Percentiles rank a stretch among this genome's conserved stretches.
These are phyloP conservation scores for Phytopythium aichiense DNA, from an alignment of 352 stramenopile species.

Conservation along the genomic window DNA sequence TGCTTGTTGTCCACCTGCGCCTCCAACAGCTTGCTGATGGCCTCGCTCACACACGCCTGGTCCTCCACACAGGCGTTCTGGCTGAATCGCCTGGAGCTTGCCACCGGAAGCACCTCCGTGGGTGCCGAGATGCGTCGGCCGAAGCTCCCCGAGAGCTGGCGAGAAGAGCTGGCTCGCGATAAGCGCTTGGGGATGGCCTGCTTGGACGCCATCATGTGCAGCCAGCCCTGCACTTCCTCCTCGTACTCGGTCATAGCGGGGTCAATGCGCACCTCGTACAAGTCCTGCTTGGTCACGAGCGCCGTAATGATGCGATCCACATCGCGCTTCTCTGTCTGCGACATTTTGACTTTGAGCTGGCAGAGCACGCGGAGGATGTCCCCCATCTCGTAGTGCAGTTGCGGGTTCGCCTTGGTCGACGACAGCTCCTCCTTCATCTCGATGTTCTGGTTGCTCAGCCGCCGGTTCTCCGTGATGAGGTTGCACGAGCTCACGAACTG, in stretches of 20 bases:
- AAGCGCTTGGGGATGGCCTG: constrained; percentile 8
- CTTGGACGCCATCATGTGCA: constrained; percentile 69
- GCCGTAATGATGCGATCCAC: constrained; percentile 72
- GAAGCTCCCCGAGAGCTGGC: constrained; percentile 2
- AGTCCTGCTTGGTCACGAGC: constrained; percentile 58
- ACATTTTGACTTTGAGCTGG: constrained; percentile 69
- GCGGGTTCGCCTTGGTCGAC: constrained; percentile 46
- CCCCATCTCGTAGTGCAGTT: constrained; percentile 71
- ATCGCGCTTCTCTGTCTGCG: constrained; percentile 30
- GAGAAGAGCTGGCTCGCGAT: not conserved
- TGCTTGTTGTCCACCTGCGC: constrained; percentile 14
- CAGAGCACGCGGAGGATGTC: constrained; percentile 68
- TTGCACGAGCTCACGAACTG: constrained; percentile 56
- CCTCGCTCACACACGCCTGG: constrained; percentile 10
- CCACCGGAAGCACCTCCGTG: constrained; percentile 25
- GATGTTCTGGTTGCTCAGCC: constrained; percentile 62
- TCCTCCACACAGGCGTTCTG: constrained; percentile 18
- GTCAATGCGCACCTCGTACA: constrained; percentile 58
- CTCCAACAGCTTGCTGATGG: constrained; percentile 18
- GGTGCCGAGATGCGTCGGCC: constrained; percentile 4
- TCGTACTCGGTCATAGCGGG: constrained; percentile 55
- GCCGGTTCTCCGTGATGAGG: constrained; percentile 47
- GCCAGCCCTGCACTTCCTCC: constrained; percentile 64
- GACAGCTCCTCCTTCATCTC: constrained; percentile 66
- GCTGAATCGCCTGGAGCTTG: constrained; percentile 38